Evolutionary conservation across 768 basidiomycete genomes (phyloP), one percentile per base, ranked within the genome.

Genomic region (Termitomyces sp.): DNA sequence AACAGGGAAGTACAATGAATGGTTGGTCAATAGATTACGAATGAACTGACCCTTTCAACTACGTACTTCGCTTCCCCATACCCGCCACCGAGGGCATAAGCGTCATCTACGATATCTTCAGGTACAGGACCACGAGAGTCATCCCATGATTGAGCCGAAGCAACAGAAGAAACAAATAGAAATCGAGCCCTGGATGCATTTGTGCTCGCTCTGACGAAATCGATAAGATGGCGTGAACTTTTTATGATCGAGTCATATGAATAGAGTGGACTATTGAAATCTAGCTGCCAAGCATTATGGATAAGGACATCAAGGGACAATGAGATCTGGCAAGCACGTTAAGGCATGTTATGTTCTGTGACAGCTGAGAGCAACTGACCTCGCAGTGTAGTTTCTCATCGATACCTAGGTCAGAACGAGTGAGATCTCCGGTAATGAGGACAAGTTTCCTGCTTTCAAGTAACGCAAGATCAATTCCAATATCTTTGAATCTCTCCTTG

Each of bases 61-160:
- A 57, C 44, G 45, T 57, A 36, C 22, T 57, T 57, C 4, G n/a
- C 35, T 15, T 57, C 44, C 13, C 56, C 56, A 38, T 57, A 57
- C 13, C 56, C 56, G 12, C 11, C 4, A 3, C 56, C 56, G 6
- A 35, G 6, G 0, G 56, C 56, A 15, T 36, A 35, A 20, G 45
- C 18, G 18, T 57, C 44, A 4, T 48, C 35, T 0, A 57, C 4
- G 3, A 57, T 36, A 12, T 4, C 42, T 40, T 55, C 55, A 13
- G 55, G 55, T 6, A 42, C 39, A 3, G 22, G 16, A 24, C 55
- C 55, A 16, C 42, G 20, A 8, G 55, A 44, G 22, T 20, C 22
- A 24, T 24, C 16, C 55, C 55, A 55, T 1, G 55, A 55, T n/a
- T 55, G 55, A 40, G 15, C 40, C 4, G 42, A 42, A 6, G 55